Percentiles rank a stretch among this genome's conserved stretches.
phyloP scores from a whole-genome alignment of 495 filamentous ascomycete genomes.

The Ascobolus immersus region DNA sequence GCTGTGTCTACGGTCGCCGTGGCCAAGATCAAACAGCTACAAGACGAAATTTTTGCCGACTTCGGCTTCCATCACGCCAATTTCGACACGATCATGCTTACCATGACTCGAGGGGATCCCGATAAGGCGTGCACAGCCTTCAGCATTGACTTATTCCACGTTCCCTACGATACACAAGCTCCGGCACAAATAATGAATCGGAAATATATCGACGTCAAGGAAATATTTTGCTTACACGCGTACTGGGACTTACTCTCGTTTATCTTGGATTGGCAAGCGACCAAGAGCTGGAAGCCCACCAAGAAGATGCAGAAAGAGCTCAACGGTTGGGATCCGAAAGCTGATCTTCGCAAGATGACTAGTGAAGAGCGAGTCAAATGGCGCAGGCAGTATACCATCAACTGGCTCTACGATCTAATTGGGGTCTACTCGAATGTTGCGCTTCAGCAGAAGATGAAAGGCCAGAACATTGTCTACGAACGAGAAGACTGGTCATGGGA shows the following conservation, averaged over 20 bases:
- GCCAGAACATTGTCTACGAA: slow-evolving; percentile 14
- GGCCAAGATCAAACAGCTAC: slow-evolving; percentile 18
- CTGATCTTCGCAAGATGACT: slow-evolving; percentile 19
- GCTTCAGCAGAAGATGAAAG: slow-evolving; percentile 17
- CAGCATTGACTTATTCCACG: slow-evolving; percentile 5
- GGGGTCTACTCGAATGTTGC: slow-evolving; percentile 20
- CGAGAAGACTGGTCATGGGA: slow-evolving; percentile 16
- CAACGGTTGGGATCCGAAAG: slow-evolving; percentile 20
- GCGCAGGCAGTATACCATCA: slow-evolving; percentile 24
- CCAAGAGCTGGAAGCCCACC: slow-evolving; percentile 22
- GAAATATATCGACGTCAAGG: slow-evolving; percentile 16
- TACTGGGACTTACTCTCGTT: slow-evolving; percentile 24
- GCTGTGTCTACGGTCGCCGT: slow-evolving; percentile 21
- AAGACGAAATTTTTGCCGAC: slow-evolving; percentile 18
- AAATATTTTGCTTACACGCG: slow-evolving; percentile 20
- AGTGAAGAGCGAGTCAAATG: slow-evolving; percentile 19
- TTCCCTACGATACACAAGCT: slow-evolving; percentile 6
- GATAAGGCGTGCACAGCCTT: slow-evolving; percentile 16
- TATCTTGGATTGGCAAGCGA: slow-evolving; percentile 23
- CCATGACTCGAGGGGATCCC: slow-evolving; percentile 17
- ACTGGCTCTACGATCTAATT: slow-evolving; percentile 27
- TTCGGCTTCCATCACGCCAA: slow-evolving; percentile 21
- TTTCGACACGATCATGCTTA: slow-evolving; percentile 19
- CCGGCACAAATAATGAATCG: slow-evolving; percentile 5
- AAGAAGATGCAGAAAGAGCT: slow-evolving; percentile 20